phyloP scores from a whole-genome alignment of 2,329 filamentous ascomycete genomes.

The Orbilia quercus region DNA sequence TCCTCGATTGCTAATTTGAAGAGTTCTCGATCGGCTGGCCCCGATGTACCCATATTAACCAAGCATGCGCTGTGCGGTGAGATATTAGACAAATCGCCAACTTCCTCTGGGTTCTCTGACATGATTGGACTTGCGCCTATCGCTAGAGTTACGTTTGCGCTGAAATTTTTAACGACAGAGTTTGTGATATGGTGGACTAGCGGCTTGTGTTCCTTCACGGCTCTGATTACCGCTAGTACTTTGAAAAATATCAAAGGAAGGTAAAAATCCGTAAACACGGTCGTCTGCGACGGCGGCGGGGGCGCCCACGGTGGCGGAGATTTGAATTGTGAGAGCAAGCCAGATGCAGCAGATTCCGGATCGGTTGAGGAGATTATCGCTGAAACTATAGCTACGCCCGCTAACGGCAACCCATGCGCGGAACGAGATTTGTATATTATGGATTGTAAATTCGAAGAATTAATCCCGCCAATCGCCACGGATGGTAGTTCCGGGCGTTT shows the following conservation, averaged over 20 bases:
- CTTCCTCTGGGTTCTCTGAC: conserved; percentile 87
- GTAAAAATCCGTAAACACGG: conserved; percentile 49
- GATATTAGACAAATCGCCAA: conserved; percentile 79
- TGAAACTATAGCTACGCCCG: conserved; percentile 89
- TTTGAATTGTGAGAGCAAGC: conserved; percentile 71
- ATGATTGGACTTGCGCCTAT: conserved; percentile 93
- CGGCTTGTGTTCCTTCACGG: conserved; percentile 73
- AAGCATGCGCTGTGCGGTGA: conserved; percentile 72
- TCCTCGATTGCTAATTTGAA: conserved; percentile 79
- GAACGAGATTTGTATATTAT: conserved; percentile 74
- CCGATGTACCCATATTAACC: conserved; percentile 92
- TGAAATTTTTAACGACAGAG: conserved; percentile 92
- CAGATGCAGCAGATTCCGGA: conserved; percentile 72
- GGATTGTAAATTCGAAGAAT: conserved; percentile 77
- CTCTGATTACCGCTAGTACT: conserved; percentile 67
- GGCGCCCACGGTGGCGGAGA: conserved; percentile 58
- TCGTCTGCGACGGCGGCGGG: conserved; percentile 44
- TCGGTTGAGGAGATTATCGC: conserved; percentile 81
- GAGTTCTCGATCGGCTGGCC: conserved; percentile 75
- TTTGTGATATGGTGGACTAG: conserved; percentile 98
- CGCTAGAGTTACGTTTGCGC: conserved; percentile 86
- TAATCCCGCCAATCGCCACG: conserved; percentile 91
- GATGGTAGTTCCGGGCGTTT: conserved; percentile 67
- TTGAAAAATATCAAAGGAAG: conserved; percentile 46
- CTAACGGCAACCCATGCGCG: conserved; percentile 70